Conservation (phyloP, 2,329 filamentous ascomycete species). For the Cephalotrichum gorgonifer region DNA sequence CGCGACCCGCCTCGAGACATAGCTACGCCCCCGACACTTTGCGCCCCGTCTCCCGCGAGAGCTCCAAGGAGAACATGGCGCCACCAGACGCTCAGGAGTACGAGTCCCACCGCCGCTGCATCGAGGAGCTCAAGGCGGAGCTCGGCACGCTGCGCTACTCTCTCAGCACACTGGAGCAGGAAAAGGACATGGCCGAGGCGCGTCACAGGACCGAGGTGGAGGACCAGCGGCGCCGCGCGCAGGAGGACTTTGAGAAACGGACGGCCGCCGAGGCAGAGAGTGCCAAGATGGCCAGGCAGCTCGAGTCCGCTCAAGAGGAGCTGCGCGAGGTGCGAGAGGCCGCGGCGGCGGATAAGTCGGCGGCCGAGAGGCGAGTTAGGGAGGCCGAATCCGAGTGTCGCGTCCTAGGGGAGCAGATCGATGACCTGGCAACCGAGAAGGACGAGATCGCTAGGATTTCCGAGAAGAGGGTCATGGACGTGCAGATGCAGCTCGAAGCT, state of each 20-base stretch:
- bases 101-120: constrained; percentile 43
- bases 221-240: constrained; percentile 68
- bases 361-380: constrained; percentile 58
- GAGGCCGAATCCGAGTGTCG: constrained; percentile 65
- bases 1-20: constrained; percentile 29
- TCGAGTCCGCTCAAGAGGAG: constrained; percentile 40
- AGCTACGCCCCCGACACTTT: constrained; percentile 25
- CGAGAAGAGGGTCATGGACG: constrained; percentile 43
- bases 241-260: constrained; percentile 67
- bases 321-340: constrained; percentile 39
- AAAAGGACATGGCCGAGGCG: constrained; percentile 68
- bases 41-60: constrained; percentile 42
- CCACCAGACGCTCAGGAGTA: constrained; percentile 49
- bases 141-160: constrained; percentile 83
- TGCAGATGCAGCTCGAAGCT: constrained; percentile 40
- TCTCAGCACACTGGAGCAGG: constrained; percentile 76
- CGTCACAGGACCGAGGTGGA: constrained; percentile 77
- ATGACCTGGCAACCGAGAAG: constrained; percentile 54
- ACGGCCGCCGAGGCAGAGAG: constrained; percentile 49
- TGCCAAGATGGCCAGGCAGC: constrained; percentile 35
- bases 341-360: constrained; percentile 46
- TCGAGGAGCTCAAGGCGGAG: constrained; percentile 80
- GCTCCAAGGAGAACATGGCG: constrained; percentile 49
- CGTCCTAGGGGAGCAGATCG: constrained; percentile 67
- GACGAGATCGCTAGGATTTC: constrained; percentile 58